Evolutionary conservation across 306 rosid genomes (phyloP).

Genomic region (Trifolium repens): DNA sequence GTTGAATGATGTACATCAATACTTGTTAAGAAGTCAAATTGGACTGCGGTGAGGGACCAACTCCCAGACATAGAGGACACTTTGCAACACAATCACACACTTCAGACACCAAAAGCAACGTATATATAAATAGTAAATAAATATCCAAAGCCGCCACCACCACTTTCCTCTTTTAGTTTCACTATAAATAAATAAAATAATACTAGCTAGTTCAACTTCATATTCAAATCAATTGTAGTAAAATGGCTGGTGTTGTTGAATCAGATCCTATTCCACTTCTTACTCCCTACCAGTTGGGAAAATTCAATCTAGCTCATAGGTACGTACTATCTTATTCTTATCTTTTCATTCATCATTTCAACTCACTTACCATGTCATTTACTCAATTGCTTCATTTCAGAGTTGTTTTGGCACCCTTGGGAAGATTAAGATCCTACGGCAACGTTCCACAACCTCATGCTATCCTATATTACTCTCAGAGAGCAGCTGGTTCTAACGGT

Average conservation of each 20-base stretch:
- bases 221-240: neutral
- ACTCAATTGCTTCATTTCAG: neutral
- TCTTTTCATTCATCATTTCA: neutral
- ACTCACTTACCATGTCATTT: neutral
- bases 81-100: neutral
- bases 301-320: constrained; percentile 13
- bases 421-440: constrained; percentile 38
- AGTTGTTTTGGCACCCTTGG: constrained; percentile 69
- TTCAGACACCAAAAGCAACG: neutral
- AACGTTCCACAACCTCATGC: constrained; percentile 75
- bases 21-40: neutral
- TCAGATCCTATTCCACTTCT: constrained; percentile 5
- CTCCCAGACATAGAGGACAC: neutral
- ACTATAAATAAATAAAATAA: neutral
- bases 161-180: neutral
- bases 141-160: neutral
- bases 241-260: neutral
- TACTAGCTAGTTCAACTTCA: neutral
- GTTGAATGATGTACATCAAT: no score
- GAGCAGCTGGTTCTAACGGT: constrained; percentile 42
- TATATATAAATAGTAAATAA: neutral
- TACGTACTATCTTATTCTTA: neutral
- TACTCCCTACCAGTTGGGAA: constrained; percentile 22
- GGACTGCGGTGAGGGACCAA: neutral
- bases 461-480: constrained; percentile 51